Percentiles rank a stretch among this genome's conserved stretches.
phyloP scores from a whole-genome alignment of 1,139 yeast species.

The Meyerozyma elateridarum region DNA sequence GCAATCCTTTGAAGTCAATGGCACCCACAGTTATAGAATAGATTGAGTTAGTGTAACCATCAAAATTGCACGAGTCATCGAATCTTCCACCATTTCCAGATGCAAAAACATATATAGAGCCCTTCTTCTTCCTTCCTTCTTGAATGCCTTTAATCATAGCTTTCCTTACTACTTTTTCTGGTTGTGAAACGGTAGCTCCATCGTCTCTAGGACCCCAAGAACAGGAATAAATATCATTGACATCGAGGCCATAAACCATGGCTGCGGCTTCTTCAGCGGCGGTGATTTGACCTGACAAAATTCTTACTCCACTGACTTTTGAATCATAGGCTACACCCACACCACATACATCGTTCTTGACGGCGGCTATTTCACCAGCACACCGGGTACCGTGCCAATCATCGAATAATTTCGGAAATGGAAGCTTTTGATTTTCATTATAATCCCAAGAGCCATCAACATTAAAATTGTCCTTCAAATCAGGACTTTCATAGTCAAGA shows the following conservation, averaged over 20 bases:
- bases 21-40: constrained; percentile 96
- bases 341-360: constrained; percentile 84
- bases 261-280: constrained; percentile 91
- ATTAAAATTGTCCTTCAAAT: constrained; percentile 67
- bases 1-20: constrained; percentile 76
- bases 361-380: constrained; percentile 96
- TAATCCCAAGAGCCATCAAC: constrained; percentile 86
- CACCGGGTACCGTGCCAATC: constrained; percentile 97
- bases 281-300: constrained; percentile 74
- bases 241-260: constrained; percentile 69
- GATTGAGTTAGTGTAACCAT: constrained; percentile 95
- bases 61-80: constrained; percentile 92
- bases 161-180: constrained; percentile 69
- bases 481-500: constrained; percentile 71
- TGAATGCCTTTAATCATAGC: constrained; percentile 83
- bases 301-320: constrained; percentile 85
- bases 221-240: constrained; percentile 90
- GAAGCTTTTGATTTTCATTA: constrained; percentile 69
- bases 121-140: constrained; percentile 77
- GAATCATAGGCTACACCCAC: constrained; percentile 90
- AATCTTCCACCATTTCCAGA: constrained; percentile 87
- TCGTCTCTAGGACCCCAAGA: constrained; percentile 99
- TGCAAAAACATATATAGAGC: constrained; percentile 91
- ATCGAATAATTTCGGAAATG: constrained; percentile 75
- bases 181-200: constrained; percentile 82